Evolutionary conservation across 2,329 filamentous ascomycete species (phyloP).

Genomic region (Talaromyces islandicus): DNA sequence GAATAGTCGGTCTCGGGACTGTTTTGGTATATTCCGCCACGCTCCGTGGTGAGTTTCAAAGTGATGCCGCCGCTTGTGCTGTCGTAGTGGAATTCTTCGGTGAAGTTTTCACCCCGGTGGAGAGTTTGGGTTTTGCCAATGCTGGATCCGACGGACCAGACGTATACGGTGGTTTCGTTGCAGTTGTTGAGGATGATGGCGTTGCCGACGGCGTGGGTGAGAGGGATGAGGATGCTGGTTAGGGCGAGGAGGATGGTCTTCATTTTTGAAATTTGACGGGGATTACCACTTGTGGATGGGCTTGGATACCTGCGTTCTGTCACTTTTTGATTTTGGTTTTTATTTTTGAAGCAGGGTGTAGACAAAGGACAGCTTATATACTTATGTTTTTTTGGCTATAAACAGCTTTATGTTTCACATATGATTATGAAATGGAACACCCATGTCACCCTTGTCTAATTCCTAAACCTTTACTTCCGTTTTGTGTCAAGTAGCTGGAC

Average conservation of each 20-base stretch:
- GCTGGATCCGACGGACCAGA: conserved; percentile 32
- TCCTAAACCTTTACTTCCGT: not conserved
- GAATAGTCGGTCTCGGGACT: conserved; percentile 37
- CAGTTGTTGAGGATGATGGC: conserved; percentile 33
- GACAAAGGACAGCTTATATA: not conserved
- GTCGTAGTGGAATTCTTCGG: conserved; percentile 30
- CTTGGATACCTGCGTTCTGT: too few relatives aligned
- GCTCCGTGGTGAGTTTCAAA: conserved; percentile 34
- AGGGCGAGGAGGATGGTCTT: conserved; percentile 10
- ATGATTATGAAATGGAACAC: not conserved
- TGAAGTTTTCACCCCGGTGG: conserved; percentile 20
- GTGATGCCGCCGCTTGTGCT: conserved; percentile 33
- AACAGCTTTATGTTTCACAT: not conserved
- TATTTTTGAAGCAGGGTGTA: not conserved
- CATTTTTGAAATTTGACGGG: not conserved
- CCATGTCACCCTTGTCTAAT: not conserved
- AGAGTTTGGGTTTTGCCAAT: conserved; percentile 20
- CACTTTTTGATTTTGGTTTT: too few relatives aligned
- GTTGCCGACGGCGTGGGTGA: conserved; percentile 19
- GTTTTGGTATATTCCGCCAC: conserved; percentile 27
- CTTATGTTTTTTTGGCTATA: not conserved
- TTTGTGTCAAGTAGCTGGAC: not conserved
- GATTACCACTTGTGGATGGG: too few relatives aligned
- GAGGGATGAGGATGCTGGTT: conserved; percentile 6
- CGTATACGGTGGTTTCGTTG: conserved; percentile 20